Base-by-base conservation (phyloP, 805 yeast species). In the Metschnikowia sp. region DNA sequence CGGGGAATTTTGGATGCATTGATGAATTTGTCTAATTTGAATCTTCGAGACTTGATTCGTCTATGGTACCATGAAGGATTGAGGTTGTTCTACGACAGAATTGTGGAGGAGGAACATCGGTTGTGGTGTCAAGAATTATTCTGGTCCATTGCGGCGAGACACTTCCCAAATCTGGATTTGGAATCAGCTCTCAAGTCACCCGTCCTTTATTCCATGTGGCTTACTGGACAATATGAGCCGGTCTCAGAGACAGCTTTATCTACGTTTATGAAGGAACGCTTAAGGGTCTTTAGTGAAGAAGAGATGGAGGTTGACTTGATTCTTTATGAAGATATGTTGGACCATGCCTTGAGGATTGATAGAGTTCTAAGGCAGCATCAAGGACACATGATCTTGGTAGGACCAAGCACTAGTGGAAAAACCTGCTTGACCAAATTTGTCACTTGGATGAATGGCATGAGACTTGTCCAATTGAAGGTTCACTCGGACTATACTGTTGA, bases 381-480 rank as follows among this genome's bases (percentile, higher is more conserved):
- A 58, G 98, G 98, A 0, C 98, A 92, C 63, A 64, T 88, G 73
- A 87, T 92, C 53, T 62, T 92, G 35, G 85, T 88, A 18, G 98
- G 97, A 0, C 81, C 88, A 1, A 77, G 88, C 45, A 79, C 95
- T 1, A 81, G 90, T 54, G 97, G 97, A 1, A 88, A 87, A 62
- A 77, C 88, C 0, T 83, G 91, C 0, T 58, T 90, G 45, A 73
- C 86, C 0, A 78, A 82, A 51, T 92, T 92, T 74, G 96, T 88
- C 4, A 82, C 96, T 0, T 92, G 98, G 98, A 79, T 90, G 68
- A 86, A 87, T 61, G 97, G 96, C 0, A 60, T 88, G 15, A 76
- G 71, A 28, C 73, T 82, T 0, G 66, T 75, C 15, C 87, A 83
- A 51, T 72, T 92, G 32, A 69, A 68, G 34, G 85, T 86, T 0